phyloP scores from a whole-genome alignment of 2,329 filamentous ascomycete genomes.

The Colletotrichum sp. region DNA sequence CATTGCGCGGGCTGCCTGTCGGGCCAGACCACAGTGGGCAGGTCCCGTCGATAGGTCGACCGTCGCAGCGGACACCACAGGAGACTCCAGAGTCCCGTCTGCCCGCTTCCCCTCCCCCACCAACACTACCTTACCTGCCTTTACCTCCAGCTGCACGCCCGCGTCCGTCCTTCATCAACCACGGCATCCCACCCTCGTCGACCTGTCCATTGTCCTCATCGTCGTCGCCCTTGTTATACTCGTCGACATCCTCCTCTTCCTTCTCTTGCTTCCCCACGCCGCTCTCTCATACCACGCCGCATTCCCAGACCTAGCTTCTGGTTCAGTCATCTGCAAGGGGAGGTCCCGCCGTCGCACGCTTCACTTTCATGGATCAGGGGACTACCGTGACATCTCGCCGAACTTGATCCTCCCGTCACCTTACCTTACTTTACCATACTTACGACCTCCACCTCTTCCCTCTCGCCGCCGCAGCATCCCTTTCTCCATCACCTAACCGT shows the following conservation, averaged over 20 bases:
- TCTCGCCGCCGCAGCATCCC: neutral
- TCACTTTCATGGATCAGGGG: constrained; percentile 9
- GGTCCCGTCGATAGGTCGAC: neutral
- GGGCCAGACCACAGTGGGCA: neutral
- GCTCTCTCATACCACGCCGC: neutral
- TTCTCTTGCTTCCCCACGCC: neutral
- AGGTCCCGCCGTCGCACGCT: neutral
- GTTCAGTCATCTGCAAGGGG: neutral
- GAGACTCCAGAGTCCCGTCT: neutral
- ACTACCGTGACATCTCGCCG: neutral
- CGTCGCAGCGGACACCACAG: neutral
- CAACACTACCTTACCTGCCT: neutral
- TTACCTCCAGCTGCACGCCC: neutral
- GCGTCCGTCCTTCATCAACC: neutral
- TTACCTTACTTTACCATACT: neutral
- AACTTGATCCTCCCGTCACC: neutral
- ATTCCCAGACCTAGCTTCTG: neutral
- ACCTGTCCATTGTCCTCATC: neutral
- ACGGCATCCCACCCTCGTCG: neutral
- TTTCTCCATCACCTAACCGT: neutral
- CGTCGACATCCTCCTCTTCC: neutral
- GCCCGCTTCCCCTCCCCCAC: neutral
- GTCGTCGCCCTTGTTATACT: neutral
- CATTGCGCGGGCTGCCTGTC: neutral
- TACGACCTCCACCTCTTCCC: neutral